phyloP scores from a whole-genome alignment of 1,284 basidiomycete species.

The Melampsora allii-populina region DNA sequence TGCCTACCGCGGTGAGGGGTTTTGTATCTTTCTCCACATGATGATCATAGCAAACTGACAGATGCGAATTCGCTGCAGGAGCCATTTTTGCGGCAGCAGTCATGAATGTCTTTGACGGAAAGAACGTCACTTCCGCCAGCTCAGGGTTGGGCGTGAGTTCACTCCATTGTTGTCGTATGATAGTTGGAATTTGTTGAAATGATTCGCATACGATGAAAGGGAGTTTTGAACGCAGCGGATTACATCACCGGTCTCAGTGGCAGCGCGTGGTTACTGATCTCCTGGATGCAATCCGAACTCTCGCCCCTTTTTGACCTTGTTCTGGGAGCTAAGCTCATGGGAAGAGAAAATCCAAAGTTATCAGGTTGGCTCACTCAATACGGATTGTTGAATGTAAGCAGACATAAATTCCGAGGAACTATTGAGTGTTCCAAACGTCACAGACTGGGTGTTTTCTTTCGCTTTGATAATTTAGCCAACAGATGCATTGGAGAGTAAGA shows the following conservation, averaged over 20 bases:
- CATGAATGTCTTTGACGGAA: constrained; percentile 39
- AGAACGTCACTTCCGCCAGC: constrained; percentile 19
- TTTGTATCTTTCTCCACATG: no score
- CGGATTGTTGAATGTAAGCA: constrained; percentile 26
- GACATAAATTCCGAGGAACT: not conserved
- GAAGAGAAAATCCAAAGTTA: not conserved
- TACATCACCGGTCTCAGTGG: constrained; percentile 40
- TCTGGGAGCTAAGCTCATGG: constrained; percentile 5
- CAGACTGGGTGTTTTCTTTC: not conserved
- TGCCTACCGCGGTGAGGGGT: constrained; percentile 26
- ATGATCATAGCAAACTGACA: not conserved
- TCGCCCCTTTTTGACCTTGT: constrained; percentile 31
- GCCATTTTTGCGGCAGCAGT: constrained; percentile 28
- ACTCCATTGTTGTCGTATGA: not conserved
- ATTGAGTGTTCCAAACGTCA: not conserved
- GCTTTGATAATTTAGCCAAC: constrained; percentile 9
- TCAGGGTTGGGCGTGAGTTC: constrained; percentile 11
- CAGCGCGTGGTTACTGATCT: constrained; percentile 35
- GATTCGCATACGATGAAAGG: not conserved
- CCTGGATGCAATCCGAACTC: constrained; percentile 35
- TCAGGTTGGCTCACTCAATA: constrained; percentile 31
- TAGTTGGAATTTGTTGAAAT: not conserved
- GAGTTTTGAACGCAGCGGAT: constrained; percentile 28
- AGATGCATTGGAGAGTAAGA: not conserved
- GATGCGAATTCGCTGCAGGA: not conserved